Conservation (phyloP, 768 basidiomycete genomes). For the Lenzites betulinus region DNA sequence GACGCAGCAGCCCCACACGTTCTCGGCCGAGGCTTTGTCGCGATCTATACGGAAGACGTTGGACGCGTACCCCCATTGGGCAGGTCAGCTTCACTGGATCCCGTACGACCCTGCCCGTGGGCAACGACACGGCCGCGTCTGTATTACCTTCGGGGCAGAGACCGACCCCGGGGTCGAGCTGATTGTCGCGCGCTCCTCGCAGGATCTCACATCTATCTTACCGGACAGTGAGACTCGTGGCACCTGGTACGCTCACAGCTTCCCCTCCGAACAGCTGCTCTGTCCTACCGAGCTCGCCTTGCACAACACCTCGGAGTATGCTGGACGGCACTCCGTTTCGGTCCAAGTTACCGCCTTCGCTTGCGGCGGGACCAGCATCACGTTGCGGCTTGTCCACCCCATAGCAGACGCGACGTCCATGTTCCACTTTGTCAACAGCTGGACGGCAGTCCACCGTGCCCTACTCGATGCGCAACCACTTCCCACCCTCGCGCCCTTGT, state of each 20-base stretch:
- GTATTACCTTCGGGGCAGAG: constrained; percentile 12
- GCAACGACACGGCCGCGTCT: constrained; percentile 10
- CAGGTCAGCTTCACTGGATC: constrained; percentile 17
- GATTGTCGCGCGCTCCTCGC: not conserved
- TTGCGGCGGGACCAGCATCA: constrained; percentile 32
- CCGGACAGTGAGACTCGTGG: constrained; percentile 1
- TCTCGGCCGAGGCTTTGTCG: not conserved
- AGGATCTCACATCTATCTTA: not conserved
- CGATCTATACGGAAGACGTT: not conserved
- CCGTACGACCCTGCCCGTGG: not conserved
- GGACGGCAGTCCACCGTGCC: constrained; percentile 35
- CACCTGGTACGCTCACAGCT: constrained; percentile 9
- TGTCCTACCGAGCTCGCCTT: not conserved
- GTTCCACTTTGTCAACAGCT: constrained; percentile 37
- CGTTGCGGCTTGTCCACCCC: constrained; percentile 37
- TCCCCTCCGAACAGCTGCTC: constrained; percentile 1
- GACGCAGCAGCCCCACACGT: not conserved
- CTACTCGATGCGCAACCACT: not conserved
- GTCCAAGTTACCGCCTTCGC: constrained; percentile 38
- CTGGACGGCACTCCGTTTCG: constrained; percentile 35
- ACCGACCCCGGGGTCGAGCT: constrained; percentile 16
- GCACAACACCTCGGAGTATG: not conserved
- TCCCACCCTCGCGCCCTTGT: constrained; percentile 29
- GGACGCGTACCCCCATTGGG: constrained; percentile 13
- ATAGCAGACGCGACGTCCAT: constrained; percentile 41